These are phyloP conservation scores for Lichtheimia ornata DNA, from an alignment of 371 early-diverging fungal genomes.

Conservation along the genomic window DNA sequence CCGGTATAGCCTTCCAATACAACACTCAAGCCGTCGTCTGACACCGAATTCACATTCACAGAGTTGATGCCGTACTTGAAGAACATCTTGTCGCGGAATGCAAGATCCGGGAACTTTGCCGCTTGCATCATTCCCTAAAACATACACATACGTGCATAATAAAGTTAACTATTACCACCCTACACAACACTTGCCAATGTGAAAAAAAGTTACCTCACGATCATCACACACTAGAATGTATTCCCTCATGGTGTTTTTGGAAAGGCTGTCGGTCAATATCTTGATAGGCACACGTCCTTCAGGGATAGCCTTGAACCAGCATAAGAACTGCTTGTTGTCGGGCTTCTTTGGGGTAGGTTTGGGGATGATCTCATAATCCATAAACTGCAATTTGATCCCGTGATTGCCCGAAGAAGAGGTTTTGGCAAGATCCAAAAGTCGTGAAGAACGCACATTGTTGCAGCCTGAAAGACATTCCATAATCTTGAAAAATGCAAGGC, in stretches of 20 bases:
- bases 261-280: constrained; percentile 11
- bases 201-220: constrained; percentile 16
- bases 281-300: not conserved
- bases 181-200: no score
- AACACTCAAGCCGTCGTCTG: not conserved
- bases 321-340: not conserved
- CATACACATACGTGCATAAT: no score
- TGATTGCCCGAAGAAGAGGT: not conserved
- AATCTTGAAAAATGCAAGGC: constrained; percentile 39
- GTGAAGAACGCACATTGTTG: constrained; percentile 23
- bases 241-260: constrained; percentile 13
- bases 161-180: no score
- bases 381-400: not conserved
- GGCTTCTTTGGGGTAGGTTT: not conserved
- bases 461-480: constrained; percentile 31
- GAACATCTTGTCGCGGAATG: constrained; percentile 14
- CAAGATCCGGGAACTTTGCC: constrained; percentile 33
- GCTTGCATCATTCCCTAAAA: constrained; percentile 33
- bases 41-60: constrained; percentile 8
- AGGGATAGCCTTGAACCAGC: constrained; percentile 11
- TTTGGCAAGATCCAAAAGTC: constrained; percentile 26
- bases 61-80: constrained; percentile 4
- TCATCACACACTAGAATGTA: constrained; percentile 39
- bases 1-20: constrained; percentile 16
- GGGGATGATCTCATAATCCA: not conserved